A percentile compares a stretch with the other conserved stretches of the same genome.
These are phyloP conservation scores for Digitaria exilis DNA, from an alignment of 202 grass and related monocot species.

Conservation along the genomic window DNA sequence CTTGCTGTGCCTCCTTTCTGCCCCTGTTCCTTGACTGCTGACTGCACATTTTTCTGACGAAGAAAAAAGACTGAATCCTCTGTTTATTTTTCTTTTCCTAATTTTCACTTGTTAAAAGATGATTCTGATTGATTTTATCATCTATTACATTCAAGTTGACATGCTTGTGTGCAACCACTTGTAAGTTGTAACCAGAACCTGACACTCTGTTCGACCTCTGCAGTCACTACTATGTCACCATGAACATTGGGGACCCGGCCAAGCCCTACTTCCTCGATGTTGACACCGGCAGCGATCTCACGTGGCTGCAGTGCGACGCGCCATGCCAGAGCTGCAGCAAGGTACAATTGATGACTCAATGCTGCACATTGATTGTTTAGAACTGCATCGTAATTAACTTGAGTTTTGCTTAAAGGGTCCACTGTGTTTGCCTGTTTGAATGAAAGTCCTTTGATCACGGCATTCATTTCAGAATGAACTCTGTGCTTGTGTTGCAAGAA, in stretches of 20 bases:
- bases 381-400: background rate
- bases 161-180: background rate
- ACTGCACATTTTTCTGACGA: background rate
- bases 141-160: background rate
- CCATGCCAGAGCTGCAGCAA: conserved; percentile 88
- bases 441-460: background rate
- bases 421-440: background rate
- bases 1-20: background rate
- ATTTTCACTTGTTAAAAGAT: background rate
- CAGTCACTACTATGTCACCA: conserved; percentile 69
- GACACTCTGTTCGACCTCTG: background rate
- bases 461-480: background rate
- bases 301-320: conserved; percentile 92
- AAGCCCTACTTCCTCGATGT: conserved; percentile 88
- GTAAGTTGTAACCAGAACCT: background rate
- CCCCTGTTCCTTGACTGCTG: background rate
- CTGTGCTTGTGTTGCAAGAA: background rate
- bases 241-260: conserved; percentile 83
- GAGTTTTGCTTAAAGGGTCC: background rate
- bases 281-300: conserved; percentile 92
- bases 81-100: background rate
- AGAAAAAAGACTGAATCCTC: background rate
- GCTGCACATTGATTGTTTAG: background rate
- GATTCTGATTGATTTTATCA: background rate
- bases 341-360: conserved; percentile 20